Percentiles rank a stretch among this genome's conserved stretches.
phyloP scores from a whole-genome alignment of 2,329 filamentous ascomycete species.

The Fusarium clavum region DNA sequence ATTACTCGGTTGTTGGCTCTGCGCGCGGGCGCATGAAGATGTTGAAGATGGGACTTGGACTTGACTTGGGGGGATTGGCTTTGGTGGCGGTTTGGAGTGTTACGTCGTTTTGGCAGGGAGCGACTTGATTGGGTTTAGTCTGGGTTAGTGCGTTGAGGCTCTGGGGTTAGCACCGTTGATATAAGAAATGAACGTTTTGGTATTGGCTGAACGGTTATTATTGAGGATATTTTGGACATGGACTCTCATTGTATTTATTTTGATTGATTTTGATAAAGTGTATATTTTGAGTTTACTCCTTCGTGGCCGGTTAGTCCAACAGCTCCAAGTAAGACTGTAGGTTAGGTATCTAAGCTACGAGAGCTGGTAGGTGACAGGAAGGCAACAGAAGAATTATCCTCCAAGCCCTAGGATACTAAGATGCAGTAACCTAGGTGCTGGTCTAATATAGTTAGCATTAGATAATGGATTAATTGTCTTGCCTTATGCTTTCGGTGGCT shows the following conservation, averaged over 20 bases:
- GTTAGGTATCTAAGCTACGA: not conserved
- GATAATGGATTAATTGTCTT: too few relatives aligned
- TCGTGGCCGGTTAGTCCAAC: not conserved
- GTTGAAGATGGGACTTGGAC: not conserved
- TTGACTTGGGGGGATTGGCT: not conserved
- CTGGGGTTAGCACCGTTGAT: not conserved
- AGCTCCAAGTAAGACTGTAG: not conserved
- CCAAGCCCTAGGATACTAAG: not conserved
- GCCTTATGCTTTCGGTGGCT: not conserved
- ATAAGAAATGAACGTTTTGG: constrained; percentile 1
- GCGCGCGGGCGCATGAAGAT: constrained; percentile 31
- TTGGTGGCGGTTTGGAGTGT: constrained; percentile 25
- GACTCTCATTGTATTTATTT: not conserved
- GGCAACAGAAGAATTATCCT: too few relatives aligned
- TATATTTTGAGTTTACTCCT: not conserved
- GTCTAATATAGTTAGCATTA: not conserved
- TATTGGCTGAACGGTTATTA: not conserved
- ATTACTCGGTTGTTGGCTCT: not conserved
- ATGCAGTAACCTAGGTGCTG: not conserved
- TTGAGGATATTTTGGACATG: not conserved
- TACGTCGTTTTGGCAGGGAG: constrained; percentile 31
- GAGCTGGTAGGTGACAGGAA: not conserved
- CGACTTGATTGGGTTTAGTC: constrained; percentile 26
- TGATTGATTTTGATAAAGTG: not conserved
- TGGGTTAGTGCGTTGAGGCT: constrained; percentile 21